These are phyloP conservation scores for Colletotrichum sp. DNA, from an alignment of 2,329 filamentous ascomycete genomes.

Conservation along the genomic window DNA sequence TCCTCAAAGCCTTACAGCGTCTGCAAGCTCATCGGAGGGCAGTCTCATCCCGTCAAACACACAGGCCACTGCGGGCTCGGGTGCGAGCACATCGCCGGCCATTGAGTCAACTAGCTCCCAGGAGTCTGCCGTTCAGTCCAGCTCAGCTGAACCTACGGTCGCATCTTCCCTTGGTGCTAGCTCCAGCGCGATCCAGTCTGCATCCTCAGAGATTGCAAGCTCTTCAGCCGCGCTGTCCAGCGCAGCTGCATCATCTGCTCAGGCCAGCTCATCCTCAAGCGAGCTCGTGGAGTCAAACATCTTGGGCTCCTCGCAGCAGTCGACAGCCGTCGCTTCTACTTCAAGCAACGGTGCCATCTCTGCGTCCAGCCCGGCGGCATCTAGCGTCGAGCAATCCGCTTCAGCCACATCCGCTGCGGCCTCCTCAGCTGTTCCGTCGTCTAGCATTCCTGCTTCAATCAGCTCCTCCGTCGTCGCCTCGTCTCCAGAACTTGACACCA, in stretches of 20 bases:
- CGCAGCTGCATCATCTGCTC: background rate
- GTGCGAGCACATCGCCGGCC: background rate
- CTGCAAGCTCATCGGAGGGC: background rate
- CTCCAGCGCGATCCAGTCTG: background rate
- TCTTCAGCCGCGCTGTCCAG: background rate
- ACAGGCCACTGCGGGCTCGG: fast-evolving
- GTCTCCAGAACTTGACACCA: background rate
- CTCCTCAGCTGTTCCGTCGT: background rate
- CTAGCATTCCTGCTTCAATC: background rate
- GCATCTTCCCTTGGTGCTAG: background rate
- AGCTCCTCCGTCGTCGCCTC: background rate
- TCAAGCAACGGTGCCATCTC: background rate
- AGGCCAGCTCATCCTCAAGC: background rate
- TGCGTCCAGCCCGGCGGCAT: background rate
- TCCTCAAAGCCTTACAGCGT: background rate
- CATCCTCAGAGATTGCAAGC: background rate
- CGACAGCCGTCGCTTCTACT: background rate
- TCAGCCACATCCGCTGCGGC: background rate
- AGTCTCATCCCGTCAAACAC: background rate
- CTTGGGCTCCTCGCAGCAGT: background rate
- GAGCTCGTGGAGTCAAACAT: background rate
- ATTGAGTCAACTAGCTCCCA: background rate
- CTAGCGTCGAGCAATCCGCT: background rate
- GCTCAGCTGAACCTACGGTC: background rate
- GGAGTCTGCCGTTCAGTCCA: background rate